Conservation (phyloP, 164 flowering plant species). For the Chimonanthus praecox region DNA sequence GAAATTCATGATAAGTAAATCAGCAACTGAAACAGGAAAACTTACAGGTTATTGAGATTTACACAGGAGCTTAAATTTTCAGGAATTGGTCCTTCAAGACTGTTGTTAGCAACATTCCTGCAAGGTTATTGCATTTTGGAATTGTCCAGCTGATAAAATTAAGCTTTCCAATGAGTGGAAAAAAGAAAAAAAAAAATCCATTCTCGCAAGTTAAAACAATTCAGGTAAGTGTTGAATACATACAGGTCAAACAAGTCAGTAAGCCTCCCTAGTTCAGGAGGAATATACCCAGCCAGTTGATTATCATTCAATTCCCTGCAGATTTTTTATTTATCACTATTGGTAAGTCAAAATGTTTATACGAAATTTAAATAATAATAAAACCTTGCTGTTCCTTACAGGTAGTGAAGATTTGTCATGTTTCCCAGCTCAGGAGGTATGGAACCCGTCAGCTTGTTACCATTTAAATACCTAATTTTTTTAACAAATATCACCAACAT, state of each 20-base stretch:
- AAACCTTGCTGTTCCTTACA: slow-evolving; percentile 36
- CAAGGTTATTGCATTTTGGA: slow-evolving; percentile 8
- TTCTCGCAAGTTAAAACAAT: no score
- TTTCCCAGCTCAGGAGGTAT: slow-evolving; percentile 95
- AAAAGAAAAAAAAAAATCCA: background rate
- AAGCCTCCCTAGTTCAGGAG: slow-evolving; percentile 90
- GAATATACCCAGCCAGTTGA: slow-evolving; percentile 72
- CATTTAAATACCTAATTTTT: slow-evolving; percentile 66
- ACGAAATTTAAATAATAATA: background rate
- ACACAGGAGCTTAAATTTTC: slow-evolving; percentile 85
- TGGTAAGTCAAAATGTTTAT: background rate
- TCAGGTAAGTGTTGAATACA: slow-evolving; percentile 10
- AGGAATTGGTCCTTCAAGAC: slow-evolving; percentile 88
- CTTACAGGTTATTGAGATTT: slow-evolving; percentile 90
- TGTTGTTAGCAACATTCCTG: slow-evolving; percentile 88
- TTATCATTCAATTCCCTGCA: slow-evolving; percentile 82
- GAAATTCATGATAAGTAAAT: background rate
- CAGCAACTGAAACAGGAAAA: background rate
- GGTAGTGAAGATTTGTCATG: slow-evolving; percentile 89
- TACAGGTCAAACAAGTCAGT: slow-evolving; percentile 92
- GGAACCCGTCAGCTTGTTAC: slow-evolving; percentile 73
- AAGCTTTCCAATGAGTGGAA: background rate
- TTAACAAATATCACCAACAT: no score
- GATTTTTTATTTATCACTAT: background rate
- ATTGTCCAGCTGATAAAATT: background rate